These are phyloP conservation scores for Hansenula lynferdii DNA, from an alignment of 1,139 yeast species.

Conservation along the genomic window DNA sequence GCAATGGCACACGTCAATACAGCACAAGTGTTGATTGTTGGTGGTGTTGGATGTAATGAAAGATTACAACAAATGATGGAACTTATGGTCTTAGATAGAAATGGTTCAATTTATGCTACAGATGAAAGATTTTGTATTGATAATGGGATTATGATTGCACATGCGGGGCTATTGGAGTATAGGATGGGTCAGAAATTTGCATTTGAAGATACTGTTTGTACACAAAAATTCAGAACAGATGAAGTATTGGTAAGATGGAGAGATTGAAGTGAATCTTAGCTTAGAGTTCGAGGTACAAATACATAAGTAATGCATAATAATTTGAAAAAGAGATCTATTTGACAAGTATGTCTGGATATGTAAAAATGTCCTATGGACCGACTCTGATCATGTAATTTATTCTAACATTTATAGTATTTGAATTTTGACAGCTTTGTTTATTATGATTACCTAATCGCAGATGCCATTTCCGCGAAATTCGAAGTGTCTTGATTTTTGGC, in stretches of 20 bases:
- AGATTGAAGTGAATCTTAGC: constrained; percentile 29
- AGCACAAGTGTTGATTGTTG: constrained; percentile 87
- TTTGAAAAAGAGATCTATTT: too few species aligned
- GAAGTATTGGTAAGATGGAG: constrained; percentile 91
- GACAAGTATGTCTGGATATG: too few species aligned
- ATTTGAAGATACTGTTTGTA: constrained; percentile 73
- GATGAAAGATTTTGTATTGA: constrained; percentile 97
- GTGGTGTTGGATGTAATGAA: constrained; percentile 96
- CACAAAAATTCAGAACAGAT: constrained; percentile 91
- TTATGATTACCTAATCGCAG: too few species aligned
- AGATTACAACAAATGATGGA: constrained; percentile 96
- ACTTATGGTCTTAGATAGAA: constrained; percentile 82
- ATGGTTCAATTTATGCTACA: constrained; percentile 86
- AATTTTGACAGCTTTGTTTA: too few species aligned
- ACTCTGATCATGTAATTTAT: too few species aligned
- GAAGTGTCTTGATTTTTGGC: too few species aligned
- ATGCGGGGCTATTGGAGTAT: constrained; percentile 86
- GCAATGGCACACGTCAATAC: constrained; percentile 98
- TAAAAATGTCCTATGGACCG: too few species aligned
- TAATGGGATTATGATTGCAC: constrained; percentile 98
- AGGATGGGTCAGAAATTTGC: constrained; percentile 69
- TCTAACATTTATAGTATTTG: too few species aligned
- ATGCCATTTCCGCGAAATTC: too few species aligned
- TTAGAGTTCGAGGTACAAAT: too few species aligned
- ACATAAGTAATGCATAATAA: too few species aligned